Evolutionary conservation across 768 basidiomycete genomes (phyloP), one percentile per base, ranked within the genome.

Genomic region (Suillus plorans): DNA sequence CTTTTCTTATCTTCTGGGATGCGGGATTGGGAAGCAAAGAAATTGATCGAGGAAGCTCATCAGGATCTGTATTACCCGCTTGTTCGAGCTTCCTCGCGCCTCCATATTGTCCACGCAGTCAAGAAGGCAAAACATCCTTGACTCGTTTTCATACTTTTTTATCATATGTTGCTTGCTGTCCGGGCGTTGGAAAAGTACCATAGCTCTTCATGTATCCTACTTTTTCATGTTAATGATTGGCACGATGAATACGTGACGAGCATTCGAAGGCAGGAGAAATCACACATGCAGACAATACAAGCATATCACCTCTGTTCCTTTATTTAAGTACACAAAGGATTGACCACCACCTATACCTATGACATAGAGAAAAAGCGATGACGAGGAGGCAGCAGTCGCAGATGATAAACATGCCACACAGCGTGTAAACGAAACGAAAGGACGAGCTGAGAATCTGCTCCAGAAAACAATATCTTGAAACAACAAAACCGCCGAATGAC

Each of bases 51-150:
- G 64, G 84, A 85, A 62, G 89, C 89, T 0, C 88, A 90, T 66
- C 80, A 80, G 47, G 89, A 90, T 69, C 77, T 90, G 14, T 90
- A 90, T 68, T 81, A 86, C 62, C 85, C 88, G 2, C 74, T 83
- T 16, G 81, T 82, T 66, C 77, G 80, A 36, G 78, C 82, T 25
- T 86, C 84, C 14, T 76, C 80, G 53, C 82, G 81, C 42, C 75
- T 90, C 45, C 85, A 89, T 69, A 84, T 90, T 55, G 85, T 84
- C 3, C 83, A 89, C 66, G 88, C 85, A 36, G 47, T 77, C 61
- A 80, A 79, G 69, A 73, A 75, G 59, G 64, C 50, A 3, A 55
- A 36, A 36, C 60, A 69, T 61, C 57, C 20, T 25, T 60, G 34
- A 16, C 41, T 39, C 12, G 20, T 45, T 49, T 57, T 31, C 42